Base-by-base conservation (phyloP, 768 basidiomycete species). In the Trametes gibbosa region DNA sequence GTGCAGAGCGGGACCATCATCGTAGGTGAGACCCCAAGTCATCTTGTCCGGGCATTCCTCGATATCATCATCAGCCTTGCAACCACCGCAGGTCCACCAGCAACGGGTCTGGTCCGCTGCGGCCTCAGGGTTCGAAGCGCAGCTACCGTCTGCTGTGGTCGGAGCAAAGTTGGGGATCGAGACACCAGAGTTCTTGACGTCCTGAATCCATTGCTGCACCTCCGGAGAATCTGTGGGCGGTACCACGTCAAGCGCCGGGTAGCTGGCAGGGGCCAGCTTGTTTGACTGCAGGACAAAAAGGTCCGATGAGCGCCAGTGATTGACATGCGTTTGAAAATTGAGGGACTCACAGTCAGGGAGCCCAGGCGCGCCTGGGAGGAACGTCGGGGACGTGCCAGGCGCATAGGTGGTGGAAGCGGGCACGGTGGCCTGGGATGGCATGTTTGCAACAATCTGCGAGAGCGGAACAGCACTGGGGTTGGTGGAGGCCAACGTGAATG, bases 61-160 rank as follows among this genome's bases (percentile, higher is more conserved):
- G 65, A 95, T 79, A 68, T 94, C 92, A 1, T 81, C 81, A n/a
- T 73, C 61, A 17, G 82, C 77, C 2, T 80, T 83, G 74, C 90
- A 92, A 37, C 86, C 84, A 65, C 83, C 81, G 67, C 89, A 91
- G 12, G 88, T 87, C 89, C 87, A 92, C 90, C 90, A 92, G 73
- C 89, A 90, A 24, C 83, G 76, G 69, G 89, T 66, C 7, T 43
- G 4, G 39, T 61, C 85, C 8, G 76, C 72, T 9, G 82, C 85
- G 1, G 79, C 81, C 8, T 66, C 59, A 0, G 68, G 70, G 68
- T 90, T 89, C 37, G 81, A 78, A 1, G 82, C 69, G 68, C 90
- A 92, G 24, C 76, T 73, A 50, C 72, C 73, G 19, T 64, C 53
- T n/a, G 57, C 63, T 16, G 76, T 88, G n/a, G n/a, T n/a, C n/a